A percentile compares a stretch with the other conserved stretches of the same genome.
These are phyloP conservation scores for Pichia membranifaciens DNA, from an alignment of 805 yeast species.

Conservation along the genomic window DNA sequence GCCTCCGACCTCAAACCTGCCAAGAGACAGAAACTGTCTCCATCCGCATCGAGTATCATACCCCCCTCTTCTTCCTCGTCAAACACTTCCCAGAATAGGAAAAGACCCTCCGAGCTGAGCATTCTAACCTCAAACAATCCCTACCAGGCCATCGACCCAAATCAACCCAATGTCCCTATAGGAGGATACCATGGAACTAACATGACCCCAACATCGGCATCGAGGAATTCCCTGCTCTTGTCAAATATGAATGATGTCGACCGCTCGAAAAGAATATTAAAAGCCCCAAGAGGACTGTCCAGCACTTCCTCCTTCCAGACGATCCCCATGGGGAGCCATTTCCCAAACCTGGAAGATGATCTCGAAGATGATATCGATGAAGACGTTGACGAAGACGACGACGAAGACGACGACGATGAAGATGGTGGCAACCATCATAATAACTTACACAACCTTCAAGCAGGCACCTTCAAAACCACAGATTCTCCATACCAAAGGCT, in stretches of 20 bases:
- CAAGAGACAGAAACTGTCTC: slow-evolving; percentile 7
- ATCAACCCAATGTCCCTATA: too few species aligned
- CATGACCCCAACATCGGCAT: slow-evolving; percentile 5
- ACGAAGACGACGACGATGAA: background rate
- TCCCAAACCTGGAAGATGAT: slow-evolving; percentile 4
- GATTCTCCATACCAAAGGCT: slow-evolving; percentile 6
- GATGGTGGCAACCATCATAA: background rate
- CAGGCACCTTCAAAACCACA: background rate
- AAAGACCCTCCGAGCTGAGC: background rate
- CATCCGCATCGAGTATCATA: background rate
- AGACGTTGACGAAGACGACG: slow-evolving; percentile 1
- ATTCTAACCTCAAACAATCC: background rate
- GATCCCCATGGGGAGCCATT: slow-evolving; percentile 8
- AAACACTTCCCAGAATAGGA: background rate
- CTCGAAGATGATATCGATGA: slow-evolving; percentile 8
- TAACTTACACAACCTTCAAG: background rate
- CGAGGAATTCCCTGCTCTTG: slow-evolving; percentile 4
- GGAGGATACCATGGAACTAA: background rate
- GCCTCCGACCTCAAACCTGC: slow-evolving; percentile 11
- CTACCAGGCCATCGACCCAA: background rate
- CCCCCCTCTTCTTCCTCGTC: background rate
- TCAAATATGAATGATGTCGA: slow-evolving; percentile 1
- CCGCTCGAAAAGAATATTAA: background rate
- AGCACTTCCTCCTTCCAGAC: background rate
- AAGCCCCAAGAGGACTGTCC: slow-evolving; percentile 1